phyloP scores from a whole-genome alignment of 140 eudicot genomes.

The Stevia rebaudiana region DNA sequence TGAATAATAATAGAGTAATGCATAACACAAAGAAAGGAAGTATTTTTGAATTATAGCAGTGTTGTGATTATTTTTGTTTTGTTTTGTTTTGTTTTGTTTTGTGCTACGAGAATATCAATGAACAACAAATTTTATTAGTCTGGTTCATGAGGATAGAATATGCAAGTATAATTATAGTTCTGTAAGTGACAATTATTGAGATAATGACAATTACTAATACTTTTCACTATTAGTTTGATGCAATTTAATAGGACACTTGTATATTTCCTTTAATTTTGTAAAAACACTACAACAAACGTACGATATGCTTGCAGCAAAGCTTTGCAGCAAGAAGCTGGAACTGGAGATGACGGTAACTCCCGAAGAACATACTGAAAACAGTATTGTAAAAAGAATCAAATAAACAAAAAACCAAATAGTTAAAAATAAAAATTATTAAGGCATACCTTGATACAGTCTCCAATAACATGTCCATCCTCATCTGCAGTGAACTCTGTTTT shows the following conservation, averaged over 20 bases:
- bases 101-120: background rate
- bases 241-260: background rate
- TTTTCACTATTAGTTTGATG: background rate
- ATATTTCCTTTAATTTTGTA: background rate
- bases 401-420: background rate
- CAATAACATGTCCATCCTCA: constrained; percentile 89
- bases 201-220: too few relatives aligned
- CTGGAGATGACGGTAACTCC: constrained; percentile 97
- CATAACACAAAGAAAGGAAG: background rate
- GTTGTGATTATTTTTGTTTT: background rate
- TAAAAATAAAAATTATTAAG: background rate
- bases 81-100: background rate
- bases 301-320: constrained; percentile 92
- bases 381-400: background rate
- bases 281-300: constrained; percentile 33
- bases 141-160: background rate
- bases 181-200: too few relatives aligned
- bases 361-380: constrained; percentile 68
- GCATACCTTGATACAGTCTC: constrained; percentile 83
- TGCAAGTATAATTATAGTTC: background rate
- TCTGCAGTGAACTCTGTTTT: constrained; percentile 72
- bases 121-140: background rate
- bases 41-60: background rate
- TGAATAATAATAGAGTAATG: background rate
- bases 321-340: constrained; percentile 98